Percentiles rank a stretch among this genome's conserved stretches.
Evolutionary conservation across 1,139 yeast genomes (phyloP).

Genomic region (Geotrichum siamense): DNA sequence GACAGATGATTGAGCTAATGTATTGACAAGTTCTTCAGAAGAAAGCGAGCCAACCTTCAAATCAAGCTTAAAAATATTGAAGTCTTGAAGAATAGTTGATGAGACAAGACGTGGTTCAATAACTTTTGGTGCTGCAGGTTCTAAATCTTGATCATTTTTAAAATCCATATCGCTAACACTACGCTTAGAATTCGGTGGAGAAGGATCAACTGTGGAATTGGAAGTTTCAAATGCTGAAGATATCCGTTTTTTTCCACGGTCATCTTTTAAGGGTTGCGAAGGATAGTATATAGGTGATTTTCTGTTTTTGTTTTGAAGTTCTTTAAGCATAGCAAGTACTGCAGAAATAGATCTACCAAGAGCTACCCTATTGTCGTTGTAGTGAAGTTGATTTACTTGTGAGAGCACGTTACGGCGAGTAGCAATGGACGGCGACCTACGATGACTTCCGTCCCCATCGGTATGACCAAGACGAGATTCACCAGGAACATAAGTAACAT

Average conservation of each 20-base stretch:
- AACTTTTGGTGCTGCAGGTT: neutral
- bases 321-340: constrained; percentile 47
- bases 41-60: constrained; percentile 51
- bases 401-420: constrained; percentile 29
- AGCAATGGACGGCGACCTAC: constrained; percentile 25
- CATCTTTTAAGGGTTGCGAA: constrained; percentile 9
- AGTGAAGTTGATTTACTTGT: constrained; percentile 58
- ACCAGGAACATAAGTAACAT: constrained; percentile 16
- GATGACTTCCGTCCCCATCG: constrained; percentile 18
- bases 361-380: constrained; percentile 57
- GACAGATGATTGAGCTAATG: constrained; percentile 57
- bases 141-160: constrained; percentile 3
- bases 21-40: constrained; percentile 42
- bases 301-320: constrained; percentile 50
- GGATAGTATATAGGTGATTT: constrained; percentile 65
- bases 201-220: constrained; percentile 21
- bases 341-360: constrained; percentile 57
- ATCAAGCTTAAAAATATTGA: constrained; percentile 57
- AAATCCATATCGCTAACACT: constrained; percentile 11
- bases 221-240: constrained; percentile 7
- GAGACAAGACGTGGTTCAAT: constrained; percentile 23
- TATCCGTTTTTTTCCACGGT: constrained; percentile 8
- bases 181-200: constrained; percentile 16
- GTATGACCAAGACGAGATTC: constrained; percentile 5
- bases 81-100: constrained; percentile 31